phyloP scores from a whole-genome alignment of 192 early-diverging fungal genomes.

The Gryganskiella cystojenkinii region DNA sequence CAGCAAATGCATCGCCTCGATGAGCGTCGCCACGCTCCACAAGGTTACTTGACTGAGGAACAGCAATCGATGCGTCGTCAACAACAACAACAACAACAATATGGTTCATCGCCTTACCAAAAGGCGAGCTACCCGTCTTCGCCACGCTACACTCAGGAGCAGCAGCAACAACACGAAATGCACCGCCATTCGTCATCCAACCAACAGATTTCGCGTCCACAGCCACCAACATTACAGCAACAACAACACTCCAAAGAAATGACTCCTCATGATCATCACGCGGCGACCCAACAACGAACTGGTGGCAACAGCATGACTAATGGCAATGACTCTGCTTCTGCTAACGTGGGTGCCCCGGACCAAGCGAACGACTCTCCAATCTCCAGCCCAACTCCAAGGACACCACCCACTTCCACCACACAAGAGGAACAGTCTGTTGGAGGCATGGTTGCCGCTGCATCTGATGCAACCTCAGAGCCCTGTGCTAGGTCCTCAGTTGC shows the following conservation, averaged over 20 bases:
- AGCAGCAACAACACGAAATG: neutral
- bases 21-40: conserved; percentile 9
- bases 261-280: neutral
- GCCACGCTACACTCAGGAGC: neutral
- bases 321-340: neutral
- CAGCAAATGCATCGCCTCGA: conserved; percentile 25
- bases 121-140: neutral
- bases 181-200: too few relatives aligned
- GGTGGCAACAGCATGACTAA: neutral
- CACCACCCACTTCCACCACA: conserved; percentile 23
- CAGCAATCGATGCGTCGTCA: conserved; percentile 8
- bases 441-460: neutral
- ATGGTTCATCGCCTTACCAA: neutral
- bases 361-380: conserved; percentile 36
- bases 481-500: conserved; percentile 27
- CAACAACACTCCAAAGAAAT: too few relatives aligned
- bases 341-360: conserved; percentile 12
- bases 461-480: conserved; percentile 10
- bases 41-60: neutral
- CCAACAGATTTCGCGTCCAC: too few relatives aligned
- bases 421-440: conserved; percentile 20
- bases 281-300: neutral
- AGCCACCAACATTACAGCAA: too few relatives aligned
- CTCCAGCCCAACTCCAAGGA: conserved; percentile 42
- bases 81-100: conserved; percentile 7